A percentile compares a stretch with the other conserved stretches of the same genome.
phyloP scores from a whole-genome alignment of 768 basidiomycete species.

The Coprinopsis marcescibilis region DNA sequence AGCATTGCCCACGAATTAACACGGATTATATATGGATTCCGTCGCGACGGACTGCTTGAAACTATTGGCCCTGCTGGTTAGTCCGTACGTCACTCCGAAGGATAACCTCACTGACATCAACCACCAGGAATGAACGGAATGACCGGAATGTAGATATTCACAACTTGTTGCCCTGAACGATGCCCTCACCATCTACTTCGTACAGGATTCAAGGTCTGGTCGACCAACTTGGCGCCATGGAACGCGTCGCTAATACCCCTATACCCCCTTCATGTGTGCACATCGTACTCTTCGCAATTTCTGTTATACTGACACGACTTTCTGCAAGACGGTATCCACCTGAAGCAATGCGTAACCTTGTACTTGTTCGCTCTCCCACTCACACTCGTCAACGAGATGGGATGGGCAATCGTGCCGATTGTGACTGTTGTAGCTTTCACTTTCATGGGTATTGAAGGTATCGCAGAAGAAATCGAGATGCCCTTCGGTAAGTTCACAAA shows the following conservation, averaged over 20 bases:
- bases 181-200: conserved; percentile 4
- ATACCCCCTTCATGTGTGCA: conserved; percentile 69
- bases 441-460: conserved; percentile 92
- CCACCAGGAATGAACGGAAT: conserved; percentile 68
- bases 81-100: conserved; percentile 7
- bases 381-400: conserved; percentile 75
- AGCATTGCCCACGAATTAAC: conserved; percentile 83
- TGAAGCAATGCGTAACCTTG: conserved; percentile 92
- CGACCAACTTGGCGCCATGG: conserved; percentile 81
- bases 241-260: conserved; percentile 85
- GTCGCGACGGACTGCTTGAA: conserved; percentile 78
- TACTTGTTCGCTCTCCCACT: conserved; percentile 91
- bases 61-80: conserved; percentile 84
- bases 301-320: conserved; percentile 8
- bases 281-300: neutral
- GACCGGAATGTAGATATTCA: conserved; percentile 48
- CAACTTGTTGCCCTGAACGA: neutral
- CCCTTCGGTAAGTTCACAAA: conserved; percentile 65
- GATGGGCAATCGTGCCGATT: conserved; percentile 80
- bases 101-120: neutral
- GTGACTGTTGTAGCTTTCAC: conserved; percentile 86
- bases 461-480: conserved; percentile 92
- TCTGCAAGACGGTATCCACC: conserved; percentile 70
- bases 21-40: conserved; percentile 63
- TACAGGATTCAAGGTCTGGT: conserved; percentile 72